A percentile compares a stretch with the other conserved stretches of the same genome.
These are phyloP conservation scores for Globisporangium parvum DNA, from an alignment of 352 stramenopile genomes.

Conservation along the genomic window DNA sequence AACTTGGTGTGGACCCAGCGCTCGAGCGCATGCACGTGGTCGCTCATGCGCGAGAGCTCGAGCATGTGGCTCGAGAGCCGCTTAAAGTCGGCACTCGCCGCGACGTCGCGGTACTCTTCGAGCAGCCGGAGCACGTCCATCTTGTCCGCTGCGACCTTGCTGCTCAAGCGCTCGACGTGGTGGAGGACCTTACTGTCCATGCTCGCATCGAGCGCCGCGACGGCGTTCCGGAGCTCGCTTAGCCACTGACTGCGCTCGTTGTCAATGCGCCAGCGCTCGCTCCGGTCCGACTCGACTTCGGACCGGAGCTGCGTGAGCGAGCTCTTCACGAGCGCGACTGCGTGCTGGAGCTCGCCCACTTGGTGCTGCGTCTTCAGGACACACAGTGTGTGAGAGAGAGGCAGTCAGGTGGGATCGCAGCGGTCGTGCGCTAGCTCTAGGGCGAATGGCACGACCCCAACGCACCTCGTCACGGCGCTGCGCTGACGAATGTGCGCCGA, in stretches of 20 bases:
- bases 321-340: slow-evolving; percentile 32
- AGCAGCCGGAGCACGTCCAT: slow-evolving; percentile 41
- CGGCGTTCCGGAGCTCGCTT: slow-evolving; percentile 18
- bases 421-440: too few relatives aligned
- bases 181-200: slow-evolving; percentile 34
- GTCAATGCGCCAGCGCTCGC: slow-evolving; percentile 35
- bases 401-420: too few relatives aligned
- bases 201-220: slow-evolving; percentile 30
- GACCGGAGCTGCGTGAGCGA: slow-evolving; percentile 34
- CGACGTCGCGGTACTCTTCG: slow-evolving; percentile 46
- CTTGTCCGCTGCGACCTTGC: slow-evolving; percentile 40
- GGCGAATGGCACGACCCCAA: too few relatives aligned
- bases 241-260: slow-evolving; percentile 26
- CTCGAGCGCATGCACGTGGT: slow-evolving; percentile 53
- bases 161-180: slow-evolving; percentile 39
- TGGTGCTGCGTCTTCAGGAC: slow-evolving; percentile 25
- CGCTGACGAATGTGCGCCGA: neutral
- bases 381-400: neutral
- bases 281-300: slow-evolving; percentile 56
- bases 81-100: slow-evolving; percentile 39
- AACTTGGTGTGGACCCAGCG: slow-evolving; percentile 52
- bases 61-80: slow-evolving; percentile 40
- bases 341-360: slow-evolving; percentile 25
- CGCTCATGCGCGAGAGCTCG: slow-evolving; percentile 48
- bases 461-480: slow-evolving; percentile 10